Base-by-base conservation (phyloP, 768 basidiomycete species). In the Boletales sp. region DNA sequence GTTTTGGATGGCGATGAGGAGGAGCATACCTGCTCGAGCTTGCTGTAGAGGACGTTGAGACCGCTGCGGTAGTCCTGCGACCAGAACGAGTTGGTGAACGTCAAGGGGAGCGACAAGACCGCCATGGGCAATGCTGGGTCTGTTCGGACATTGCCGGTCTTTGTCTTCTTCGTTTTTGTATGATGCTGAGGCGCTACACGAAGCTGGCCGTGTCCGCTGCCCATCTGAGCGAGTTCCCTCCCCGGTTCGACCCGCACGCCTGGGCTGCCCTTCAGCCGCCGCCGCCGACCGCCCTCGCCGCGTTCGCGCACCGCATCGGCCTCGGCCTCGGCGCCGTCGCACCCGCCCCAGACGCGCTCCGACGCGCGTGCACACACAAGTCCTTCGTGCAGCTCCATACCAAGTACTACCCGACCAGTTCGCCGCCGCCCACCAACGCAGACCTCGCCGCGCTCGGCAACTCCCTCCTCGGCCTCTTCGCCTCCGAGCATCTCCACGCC, bases 61-160 rank as follows among this genome's bases (percentile, higher is more conserved):
- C 93, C 94, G 51, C 72, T 80, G 40, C 90, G 77, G 64, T 91
- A 94, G 72, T 94, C 91, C 66, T 90, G 86, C 14, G 92, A 81
- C 94, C 94, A 97, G 74, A 97, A 97, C 29, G 92, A 94, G 68
- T 95, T 94, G 48, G 78, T 82, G 66, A 97, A 97, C 14, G 80
- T 80, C 51, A 91, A 75, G n/a, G 93, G 93, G 62, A 94, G 81
- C 39, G 91, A 89, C 54, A 95, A 72, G 56, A 90, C 87, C 54
- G 91, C 87, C 93, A 94, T 94, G 63, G 65, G 52, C 47, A 37
- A 47, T 55, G 46, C 17, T 15, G 43, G n/a, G 45, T 46, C 37
- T 11, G 17, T 15, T 65, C 67, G 58, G 65, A 36, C 45, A 29
- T 61, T 67, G 58, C 69, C 60, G 71, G 59, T 63, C 56, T 19